Conservation (phyloP, 768 basidiomycete species). For the Psilocybe azurescens region DNA sequence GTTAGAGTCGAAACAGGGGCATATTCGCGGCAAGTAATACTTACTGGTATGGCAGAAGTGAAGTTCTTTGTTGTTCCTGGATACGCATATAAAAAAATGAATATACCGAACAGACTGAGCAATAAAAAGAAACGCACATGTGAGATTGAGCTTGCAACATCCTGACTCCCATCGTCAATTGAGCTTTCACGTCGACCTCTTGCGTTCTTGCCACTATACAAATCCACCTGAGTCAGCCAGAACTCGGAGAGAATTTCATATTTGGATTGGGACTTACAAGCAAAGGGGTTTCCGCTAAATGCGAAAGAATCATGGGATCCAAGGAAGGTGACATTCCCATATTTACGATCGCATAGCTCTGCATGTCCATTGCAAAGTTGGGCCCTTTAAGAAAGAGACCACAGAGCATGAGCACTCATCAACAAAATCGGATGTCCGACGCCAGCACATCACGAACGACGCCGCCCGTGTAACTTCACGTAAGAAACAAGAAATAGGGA, state of each 20-base stretch:
- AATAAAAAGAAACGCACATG: constrained; percentile 28
- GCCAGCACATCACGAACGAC: constrained; percentile 3
- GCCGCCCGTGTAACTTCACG: background rate
- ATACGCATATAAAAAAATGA: background rate
- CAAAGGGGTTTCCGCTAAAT: constrained; percentile 50
- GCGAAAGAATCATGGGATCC: constrained; percentile 64
- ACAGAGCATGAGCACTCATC: background rate
- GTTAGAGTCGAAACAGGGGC: background rate
- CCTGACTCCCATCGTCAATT: constrained; percentile 53
- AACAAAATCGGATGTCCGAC: no score
- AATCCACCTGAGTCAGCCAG: no score
- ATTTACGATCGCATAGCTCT: constrained; percentile 61
- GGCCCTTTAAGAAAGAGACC: constrained; percentile 30
- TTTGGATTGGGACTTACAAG: constrained; percentile 34
- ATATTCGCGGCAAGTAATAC: constrained; percentile 23
- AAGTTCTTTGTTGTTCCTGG: constrained; percentile 42
- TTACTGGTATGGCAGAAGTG: constrained; percentile 72
- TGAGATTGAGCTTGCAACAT: constrained; percentile 62
- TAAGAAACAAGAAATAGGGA: background rate
- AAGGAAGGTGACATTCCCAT: constrained; percentile 53
- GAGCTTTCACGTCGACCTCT: constrained; percentile 49
- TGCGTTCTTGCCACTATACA: constrained; percentile 49
- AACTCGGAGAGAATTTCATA: background rate
- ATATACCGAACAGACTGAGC: background rate
- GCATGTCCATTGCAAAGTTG: constrained; percentile 68